These are phyloP conservation scores for Fusarium praegraminearum DNA, from an alignment of 2,329 filamentous ascomycete species.

Conservation along the genomic window DNA sequence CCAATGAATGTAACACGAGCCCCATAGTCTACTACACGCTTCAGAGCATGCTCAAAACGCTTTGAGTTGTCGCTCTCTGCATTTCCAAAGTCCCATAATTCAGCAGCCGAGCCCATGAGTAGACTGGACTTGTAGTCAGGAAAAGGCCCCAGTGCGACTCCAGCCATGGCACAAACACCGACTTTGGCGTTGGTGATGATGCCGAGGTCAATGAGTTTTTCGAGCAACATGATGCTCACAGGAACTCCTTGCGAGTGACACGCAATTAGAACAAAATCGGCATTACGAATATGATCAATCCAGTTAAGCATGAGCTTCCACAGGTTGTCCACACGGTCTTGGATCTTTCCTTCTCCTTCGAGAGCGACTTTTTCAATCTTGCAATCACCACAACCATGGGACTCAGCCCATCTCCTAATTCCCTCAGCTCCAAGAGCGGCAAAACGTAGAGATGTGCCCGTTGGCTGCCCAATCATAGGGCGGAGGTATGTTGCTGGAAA, in stretches of 20 bases:
- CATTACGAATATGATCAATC: slow-evolving; percentile 88
- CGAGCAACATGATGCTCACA: slow-evolving; percentile 90
- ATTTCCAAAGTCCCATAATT: slow-evolving; percentile 93
- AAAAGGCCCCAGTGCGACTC: slow-evolving; percentile 93
- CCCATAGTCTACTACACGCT: slow-evolving; percentile 80
- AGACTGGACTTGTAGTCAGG: slow-evolving; percentile 90
- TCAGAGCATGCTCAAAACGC: slow-evolving; percentile 81
- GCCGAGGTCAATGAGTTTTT: slow-evolving; percentile 91
- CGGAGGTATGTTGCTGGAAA: slow-evolving; percentile 89
- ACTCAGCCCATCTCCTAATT: slow-evolving; percentile 84
- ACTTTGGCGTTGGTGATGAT: slow-evolving; percentile 82
- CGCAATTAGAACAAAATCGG: slow-evolving; percentile 91
- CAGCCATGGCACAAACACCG: slow-evolving; percentile 89
- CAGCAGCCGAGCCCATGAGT: slow-evolving; percentile 89
- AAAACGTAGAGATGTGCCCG: slow-evolving; percentile 93
- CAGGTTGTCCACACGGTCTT: slow-evolving; percentile 87
- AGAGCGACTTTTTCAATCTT: slow-evolving; percentile 94
- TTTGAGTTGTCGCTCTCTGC: slow-evolving; percentile 84
- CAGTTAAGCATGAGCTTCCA: slow-evolving; percentile 96
- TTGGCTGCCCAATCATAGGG: slow-evolving; percentile 93
- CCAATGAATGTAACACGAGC: slow-evolving; percentile 89
- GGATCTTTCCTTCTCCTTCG: slow-evolving; percentile 93
- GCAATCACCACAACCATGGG: slow-evolving; percentile 76
- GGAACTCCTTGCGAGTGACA: slow-evolving; percentile 97
- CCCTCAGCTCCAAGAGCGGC: slow-evolving; percentile 87